These are phyloP conservation scores for Smallanthus sonchifolius DNA, from an alignment of 129 eudicot genomes.

Conservation along the genomic window DNA sequence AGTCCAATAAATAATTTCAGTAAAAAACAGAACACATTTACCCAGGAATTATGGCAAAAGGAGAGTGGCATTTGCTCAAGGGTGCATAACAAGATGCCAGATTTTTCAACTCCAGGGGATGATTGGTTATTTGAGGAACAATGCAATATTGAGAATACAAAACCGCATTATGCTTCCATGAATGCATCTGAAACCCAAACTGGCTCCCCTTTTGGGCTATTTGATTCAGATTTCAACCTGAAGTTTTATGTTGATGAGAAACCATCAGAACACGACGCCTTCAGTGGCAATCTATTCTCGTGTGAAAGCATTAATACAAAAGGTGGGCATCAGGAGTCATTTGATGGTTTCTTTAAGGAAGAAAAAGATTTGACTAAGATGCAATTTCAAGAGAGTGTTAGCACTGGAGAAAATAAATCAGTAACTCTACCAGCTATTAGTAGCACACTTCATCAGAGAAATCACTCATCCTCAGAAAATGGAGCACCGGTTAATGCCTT, in stretches of 20 bases:
- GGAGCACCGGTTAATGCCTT: constrained; percentile 11
- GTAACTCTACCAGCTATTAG: constrained; percentile 18
- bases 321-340: constrained; percentile 19
- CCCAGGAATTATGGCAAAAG: constrained; percentile 16
- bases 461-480: constrained; percentile 39
- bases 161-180: constrained; percentile 25
- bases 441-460: constrained; percentile 32
- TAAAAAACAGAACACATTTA: constrained; percentile 11
- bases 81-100: constrained; percentile 17
- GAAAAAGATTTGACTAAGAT: constrained; percentile 12
- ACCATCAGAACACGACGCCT: constrained; percentile 20
- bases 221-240: constrained; percentile 11
- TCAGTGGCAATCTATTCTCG: constrained; percentile 28
- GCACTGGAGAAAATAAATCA: constrained; percentile 22
- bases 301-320: constrained; percentile 13
- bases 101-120: constrained; percentile 31
- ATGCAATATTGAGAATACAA: constrained; percentile 5
- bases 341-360: constrained; percentile 16
- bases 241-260: constrained; percentile 19
- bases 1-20: constrained; percentile 19
- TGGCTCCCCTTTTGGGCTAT: constrained; percentile 16
- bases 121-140: constrained; percentile 30
- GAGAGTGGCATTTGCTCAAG: constrained; percentile 18
- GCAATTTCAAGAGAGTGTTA: constrained; percentile 24
- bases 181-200: constrained; percentile 25